Evolutionary conservation across 2,329 filamentous ascomycete species (phyloP), one percentile per base, ranked within the genome.

Genomic region (Raffaelea deltoideospora): DNA sequence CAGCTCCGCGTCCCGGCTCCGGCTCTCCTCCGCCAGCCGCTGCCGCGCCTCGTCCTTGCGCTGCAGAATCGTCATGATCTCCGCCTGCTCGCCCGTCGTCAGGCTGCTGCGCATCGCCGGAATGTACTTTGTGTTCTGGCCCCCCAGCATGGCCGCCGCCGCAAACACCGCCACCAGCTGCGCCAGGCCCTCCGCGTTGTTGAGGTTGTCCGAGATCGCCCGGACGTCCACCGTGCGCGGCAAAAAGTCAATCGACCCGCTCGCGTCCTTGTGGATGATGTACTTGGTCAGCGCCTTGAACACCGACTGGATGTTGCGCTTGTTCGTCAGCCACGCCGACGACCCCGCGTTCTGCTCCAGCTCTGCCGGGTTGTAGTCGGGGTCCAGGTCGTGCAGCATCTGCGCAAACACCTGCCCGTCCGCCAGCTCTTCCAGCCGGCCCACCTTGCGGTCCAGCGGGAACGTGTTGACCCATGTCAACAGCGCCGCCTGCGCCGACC

Each of bases 221-320:
- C 45, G 45, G 27, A 46, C 39, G 26, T 47, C 45, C 10, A 45
- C 27, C 4, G 45, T 46, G 14, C 44, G 40, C 18, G 45, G 45
- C 37, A 47, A 18, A 24, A 43, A 46, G 17, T 43, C 45, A 17
- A 46, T 43, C 17, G 38, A 22, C 23, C 42, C 44, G 40, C 42
- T 45, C 23, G 30, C 23, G 44, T 47, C 45, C 34, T 43, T 45
- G 36, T 47, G 44, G 28, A 47, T 65, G 38, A 74, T 67, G 48
- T 72, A 75, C 53, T 94, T 93, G 3, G 90, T 86, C 3, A 98
- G 65, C 10, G 72, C 63, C 54, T 96, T 96, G 41, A 96, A 69
- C 17, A 92, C 76, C 2, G 84, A 79, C 54, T 98, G 95, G 4
- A 92, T 85, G 51, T 98, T 90, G 34, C 90, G 79, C 15, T 85